Base-by-base conservation (phyloP, 352 stramenopile species). In the Globisporangium okanoganense region DNA sequence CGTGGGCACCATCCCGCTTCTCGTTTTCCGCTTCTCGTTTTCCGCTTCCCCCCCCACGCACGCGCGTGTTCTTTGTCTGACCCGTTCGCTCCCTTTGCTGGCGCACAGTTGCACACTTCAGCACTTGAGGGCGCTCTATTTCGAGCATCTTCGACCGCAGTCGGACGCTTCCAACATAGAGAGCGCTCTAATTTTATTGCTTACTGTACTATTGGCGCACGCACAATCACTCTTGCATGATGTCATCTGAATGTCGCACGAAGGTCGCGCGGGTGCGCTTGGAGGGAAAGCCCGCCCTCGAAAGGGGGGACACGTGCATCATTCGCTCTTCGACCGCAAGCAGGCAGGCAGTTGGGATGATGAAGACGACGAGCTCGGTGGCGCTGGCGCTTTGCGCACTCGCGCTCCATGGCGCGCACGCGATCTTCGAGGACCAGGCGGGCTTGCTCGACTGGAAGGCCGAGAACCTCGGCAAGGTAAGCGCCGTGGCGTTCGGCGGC, bases 381-480 rank as follows among this genome's bases (percentile, higher is more conserved):
- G 51, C 51, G 44, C 59, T 76, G 20, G 61, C 68, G 63, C 66
- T 85, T 31, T 72, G 58, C 57, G 25, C 48, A 6, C 49, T 56
- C 10, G n/a, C 22, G 38, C 27, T 78, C 43, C 49, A 65, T 22
- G 25, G 48, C 16, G 45, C 65, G 25, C 54, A 33, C 49, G 82
- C 69, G 18, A 76, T 94, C 48, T 92, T 79, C 64, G 78, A 85
- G 40, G 85, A 94, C 64, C 85, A 94, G 59, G 80, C 77, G 5
- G 85, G 82, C 3, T 67, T 92, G 58, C 83, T 92, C 54, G 85
- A 94, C 77, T 94, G 83, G 83, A 85, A 76, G 50, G 60, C 72
- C 14, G 56, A 90, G 65, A 78, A 91, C 56, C 49, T 94, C 16
- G 85, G 85, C 27, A 71, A 75, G 13, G 79, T 76, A 5, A 65